phyloP scores from a whole-genome alignment of 1,139 yeast genomes.

The Wickerhamomyces sp. region DNA sequence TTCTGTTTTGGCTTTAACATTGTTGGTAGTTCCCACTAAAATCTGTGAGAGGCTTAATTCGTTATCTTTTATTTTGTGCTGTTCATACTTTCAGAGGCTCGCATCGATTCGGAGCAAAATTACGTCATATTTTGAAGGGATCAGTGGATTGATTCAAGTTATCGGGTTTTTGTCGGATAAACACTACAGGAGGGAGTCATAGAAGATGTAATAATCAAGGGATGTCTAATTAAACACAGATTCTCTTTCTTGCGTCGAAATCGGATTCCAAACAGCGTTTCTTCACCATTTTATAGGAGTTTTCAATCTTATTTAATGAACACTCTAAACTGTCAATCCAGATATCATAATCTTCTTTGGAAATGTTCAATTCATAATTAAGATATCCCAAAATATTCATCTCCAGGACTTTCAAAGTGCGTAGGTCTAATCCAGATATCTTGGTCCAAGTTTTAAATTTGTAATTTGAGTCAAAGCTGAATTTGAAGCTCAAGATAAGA shows the following conservation, averaged over 20 bases:
- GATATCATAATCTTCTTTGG: conserved; percentile 44
- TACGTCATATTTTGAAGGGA: no score
- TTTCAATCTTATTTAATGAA: background rate
- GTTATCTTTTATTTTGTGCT: no score
- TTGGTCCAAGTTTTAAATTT: conserved; percentile 71
- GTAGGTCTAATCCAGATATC: conserved; percentile 57
- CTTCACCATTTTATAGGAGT: background rate
- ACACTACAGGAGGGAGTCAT: no score
- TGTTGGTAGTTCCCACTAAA: background rate
- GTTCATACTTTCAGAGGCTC: background rate
- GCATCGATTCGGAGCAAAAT: no score
- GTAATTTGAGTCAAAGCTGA: conserved; percentile 68
- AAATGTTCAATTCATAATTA: conserved; percentile 52
- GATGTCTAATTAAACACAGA: no score
- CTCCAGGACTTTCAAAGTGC: conserved; percentile 50
- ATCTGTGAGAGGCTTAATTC: no score
- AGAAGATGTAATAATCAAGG: no score
- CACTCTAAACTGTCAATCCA: conserved; percentile 30
- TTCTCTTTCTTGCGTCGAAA: no score
- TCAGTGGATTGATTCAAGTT: no score
- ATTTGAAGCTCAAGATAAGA: conserved; percentile 66
- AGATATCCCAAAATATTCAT: conserved; percentile 46
- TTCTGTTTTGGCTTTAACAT: background rate
- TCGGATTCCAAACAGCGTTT: no score
- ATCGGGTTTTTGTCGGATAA: no score